phyloP scores from a whole-genome alignment of 2,329 filamentous ascomycete genomes.

The Podosphaera leucotricha region DNA sequence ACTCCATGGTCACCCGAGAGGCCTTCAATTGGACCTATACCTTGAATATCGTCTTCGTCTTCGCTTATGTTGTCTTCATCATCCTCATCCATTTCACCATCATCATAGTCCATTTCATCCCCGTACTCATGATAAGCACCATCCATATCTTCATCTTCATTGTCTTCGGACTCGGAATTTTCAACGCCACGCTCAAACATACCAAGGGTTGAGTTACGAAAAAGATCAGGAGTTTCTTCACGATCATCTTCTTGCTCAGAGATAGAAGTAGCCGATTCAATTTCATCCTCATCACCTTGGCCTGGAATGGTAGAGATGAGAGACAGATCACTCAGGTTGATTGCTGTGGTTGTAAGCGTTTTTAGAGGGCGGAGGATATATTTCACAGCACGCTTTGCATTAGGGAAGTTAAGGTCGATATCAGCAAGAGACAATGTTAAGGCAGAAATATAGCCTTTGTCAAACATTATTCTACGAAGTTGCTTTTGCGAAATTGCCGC shows the following conservation, averaged over 20 bases:
- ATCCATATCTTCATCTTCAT: constrained; percentile 75
- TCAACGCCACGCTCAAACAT: constrained; percentile 75
- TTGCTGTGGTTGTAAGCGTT: constrained; percentile 65
- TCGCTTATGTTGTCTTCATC: constrained; percentile 78
- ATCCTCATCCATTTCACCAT: constrained; percentile 29
- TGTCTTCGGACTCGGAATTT: constrained; percentile 50
- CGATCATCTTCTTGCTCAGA: constrained; percentile 71
- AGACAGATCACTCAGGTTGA: constrained; percentile 47
- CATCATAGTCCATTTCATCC: constrained; percentile 36
- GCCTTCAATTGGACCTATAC: constrained; percentile 69
- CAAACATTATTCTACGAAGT: constrained; percentile 86
- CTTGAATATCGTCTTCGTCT: constrained; percentile 65
- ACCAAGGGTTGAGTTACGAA: constrained; percentile 83
- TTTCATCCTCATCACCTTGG: constrained; percentile 63
- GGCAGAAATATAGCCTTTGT: constrained; percentile 82
- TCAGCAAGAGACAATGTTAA: constrained; percentile 84
- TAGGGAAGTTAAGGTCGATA: constrained; percentile 82
- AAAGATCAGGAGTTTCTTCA: constrained; percentile 89
- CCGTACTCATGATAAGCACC: constrained; percentile 85
- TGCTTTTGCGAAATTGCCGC: constrained; percentile 46
- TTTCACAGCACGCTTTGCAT: constrained; percentile 83
- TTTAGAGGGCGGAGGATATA: constrained; percentile 83
- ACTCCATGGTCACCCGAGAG: constrained; percentile 36
- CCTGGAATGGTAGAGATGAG: constrained; percentile 44
- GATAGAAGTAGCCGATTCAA: constrained; percentile 66